A percentile compares a stretch with the other conserved stretches of the same genome.
Evolutionary conservation across 306 rosid genomes (phyloP).

Genomic region (Echinosophora koreensis): DNA sequence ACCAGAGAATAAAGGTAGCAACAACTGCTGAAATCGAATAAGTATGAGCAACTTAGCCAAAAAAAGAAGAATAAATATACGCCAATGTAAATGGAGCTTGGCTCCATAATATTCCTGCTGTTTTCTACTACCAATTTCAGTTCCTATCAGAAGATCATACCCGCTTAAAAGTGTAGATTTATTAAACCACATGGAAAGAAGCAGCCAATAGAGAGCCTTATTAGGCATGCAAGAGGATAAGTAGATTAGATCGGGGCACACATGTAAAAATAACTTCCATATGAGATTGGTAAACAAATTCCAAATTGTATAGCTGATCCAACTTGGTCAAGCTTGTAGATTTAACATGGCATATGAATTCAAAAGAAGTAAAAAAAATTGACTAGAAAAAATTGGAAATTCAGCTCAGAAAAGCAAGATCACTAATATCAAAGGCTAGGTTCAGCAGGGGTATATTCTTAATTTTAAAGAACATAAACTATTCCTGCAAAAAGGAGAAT

Average conservation of each 20-base stretch:
- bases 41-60: slow-evolving; percentile 9
- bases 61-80: not conserved
- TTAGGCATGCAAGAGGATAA: slow-evolving; percentile 20
- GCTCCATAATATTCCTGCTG: too few relatives aligned
- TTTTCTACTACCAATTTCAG: too few relatives aligned
- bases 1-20: slow-evolving; percentile 17
- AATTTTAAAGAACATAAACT: slow-evolving; percentile 38
- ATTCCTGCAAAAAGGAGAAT: slow-evolving; percentile 26
- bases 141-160: not conserved
- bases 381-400: slow-evolving; percentile 5
- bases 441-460: slow-evolving; percentile 9
- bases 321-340: slow-evolving; percentile 13
- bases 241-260: not conserved
- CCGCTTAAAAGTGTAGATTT: slow-evolving; percentile 3
- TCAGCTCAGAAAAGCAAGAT: slow-evolving; percentile 3
- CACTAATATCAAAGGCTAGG: slow-evolving; percentile 17
- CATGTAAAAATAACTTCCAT: not conserved
- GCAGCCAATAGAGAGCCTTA: not conserved
- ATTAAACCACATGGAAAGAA: not conserved
- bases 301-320: slow-evolving; percentile 9
- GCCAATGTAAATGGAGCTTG: not conserved
- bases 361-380: not conserved
- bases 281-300: not conserved
- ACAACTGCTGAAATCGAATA: slow-evolving; percentile 21
- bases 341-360: not conserved